Base-by-base conservation (phyloP, 1,139 yeast species). In the Kodamaea suecica region DNA sequence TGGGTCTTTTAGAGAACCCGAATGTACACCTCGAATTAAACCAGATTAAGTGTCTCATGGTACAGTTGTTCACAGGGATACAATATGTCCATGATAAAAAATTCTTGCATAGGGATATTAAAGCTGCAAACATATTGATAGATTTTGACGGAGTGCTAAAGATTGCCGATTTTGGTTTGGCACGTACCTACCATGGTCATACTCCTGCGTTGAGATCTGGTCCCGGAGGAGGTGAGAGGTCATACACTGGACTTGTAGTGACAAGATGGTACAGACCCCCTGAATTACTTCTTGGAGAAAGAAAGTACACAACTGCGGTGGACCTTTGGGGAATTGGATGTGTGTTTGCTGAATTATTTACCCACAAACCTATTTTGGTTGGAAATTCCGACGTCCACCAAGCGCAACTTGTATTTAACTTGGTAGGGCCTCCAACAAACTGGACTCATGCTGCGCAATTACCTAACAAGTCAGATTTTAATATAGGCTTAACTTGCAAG, bases 251-350 rank as follows among this genome's bases (percentile, higher is more conserved):
- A 3, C 73, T 88, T 42, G 98, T 92, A 3, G 97, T 92, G 16
- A 92, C 98, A 0, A 66, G 98, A 48, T 92, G 98, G 98, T 92
- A 94, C 59, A 70, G 99, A 39, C 95, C 98, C 1, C 98, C 97
- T 0, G 97, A 92, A 57, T 70, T 92, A 15, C 71, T 92, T 16
- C 61, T 92, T 36, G 97, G 97, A 2, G 95, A 88, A 48, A 69
- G 84, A 42, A 69, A 74, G 40, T 92, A 92, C 53, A 88, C 97
- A 2, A 85, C 97, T 0, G 95, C 97, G 0, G 90, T 92, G 13
- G 97, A 92, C 60, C 73, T 92, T 61, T 92, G 98, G 98, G 97
- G 97, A 1, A 77, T 86, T 9, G 98, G 98, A 2, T 94, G 98
- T 62, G 95, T 94, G 0, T 81, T 94, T 58, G 98, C 88, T 0